Evolutionary conservation across 305 asterid genomes (phyloP).

Genomic region (Solanum chacoense): DNA sequence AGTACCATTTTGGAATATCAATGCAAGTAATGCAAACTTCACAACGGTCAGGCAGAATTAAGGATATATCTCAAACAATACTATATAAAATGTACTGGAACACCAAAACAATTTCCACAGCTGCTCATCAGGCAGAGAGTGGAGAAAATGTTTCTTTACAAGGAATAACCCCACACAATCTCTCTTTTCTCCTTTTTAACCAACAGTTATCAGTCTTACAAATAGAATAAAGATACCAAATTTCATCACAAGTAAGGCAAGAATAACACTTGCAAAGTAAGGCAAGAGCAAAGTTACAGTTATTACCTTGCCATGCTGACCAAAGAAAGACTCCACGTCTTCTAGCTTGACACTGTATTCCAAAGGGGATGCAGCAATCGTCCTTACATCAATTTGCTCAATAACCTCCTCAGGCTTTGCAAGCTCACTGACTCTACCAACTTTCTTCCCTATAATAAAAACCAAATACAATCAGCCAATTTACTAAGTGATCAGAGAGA

Average conservation of each 20-base stretch:
- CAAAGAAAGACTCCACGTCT: slow-evolving; percentile 65
- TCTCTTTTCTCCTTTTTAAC: background rate
- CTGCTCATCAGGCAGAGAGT: background rate
- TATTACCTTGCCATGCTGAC: slow-evolving; percentile 58
- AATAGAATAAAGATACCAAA: background rate
- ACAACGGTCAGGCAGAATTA: background rate
- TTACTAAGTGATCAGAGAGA: background rate
- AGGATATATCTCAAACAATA: no score
- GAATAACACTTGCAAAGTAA: background rate
- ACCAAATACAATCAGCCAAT: background rate
- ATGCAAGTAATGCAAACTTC: background rate
- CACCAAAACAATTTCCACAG: background rate
- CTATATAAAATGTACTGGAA: background rate
- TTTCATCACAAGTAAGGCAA: background rate
- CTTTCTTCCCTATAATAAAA: slow-evolving; percentile 41
- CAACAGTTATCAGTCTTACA: background rate
- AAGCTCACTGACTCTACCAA: slow-evolving; percentile 73
- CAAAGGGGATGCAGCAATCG: slow-evolving; percentile 82
- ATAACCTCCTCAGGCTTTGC: slow-evolving; percentile 75
- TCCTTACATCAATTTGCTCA: slow-evolving; percentile 69
- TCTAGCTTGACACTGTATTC: slow-evolving; percentile 72
- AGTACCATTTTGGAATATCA: background rate
- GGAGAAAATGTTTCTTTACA: background rate
- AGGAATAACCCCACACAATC: background rate
- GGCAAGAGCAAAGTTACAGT: background rate